Evolutionary conservation across 305 asterid species (phyloP).

Genomic region (Fraxinus dipetala): DNA sequence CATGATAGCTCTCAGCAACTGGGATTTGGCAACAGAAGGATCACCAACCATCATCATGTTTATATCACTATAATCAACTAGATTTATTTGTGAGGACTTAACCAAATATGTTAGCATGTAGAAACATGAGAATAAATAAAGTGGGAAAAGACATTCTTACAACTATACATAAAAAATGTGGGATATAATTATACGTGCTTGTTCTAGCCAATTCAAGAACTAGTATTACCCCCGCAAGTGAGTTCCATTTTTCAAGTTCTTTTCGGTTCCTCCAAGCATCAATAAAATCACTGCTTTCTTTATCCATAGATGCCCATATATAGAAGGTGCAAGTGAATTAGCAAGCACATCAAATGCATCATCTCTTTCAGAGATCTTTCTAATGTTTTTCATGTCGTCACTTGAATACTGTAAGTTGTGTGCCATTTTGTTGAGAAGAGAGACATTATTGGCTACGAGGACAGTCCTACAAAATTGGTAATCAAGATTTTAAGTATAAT

Average conservation of each 20-base stretch:
- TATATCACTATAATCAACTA: constrained; percentile 62
- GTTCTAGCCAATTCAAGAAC: neutral
- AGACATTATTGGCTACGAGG: constrained; percentile 83
- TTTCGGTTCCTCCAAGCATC: constrained; percentile 97
- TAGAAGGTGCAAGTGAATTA: constrained; percentile 92
- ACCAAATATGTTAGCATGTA: neutral
- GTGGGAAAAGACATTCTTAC: constrained; percentile 6
- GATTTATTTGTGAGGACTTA: neutral
- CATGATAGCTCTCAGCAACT: constrained; percentile 90
- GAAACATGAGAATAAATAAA: constrained; percentile 4
- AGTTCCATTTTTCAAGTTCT: constrained; percentile 92
- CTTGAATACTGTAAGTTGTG: constrained; percentile 63
- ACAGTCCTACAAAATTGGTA: constrained; percentile 65
- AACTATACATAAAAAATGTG: constrained; percentile 9
- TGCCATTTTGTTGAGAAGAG: constrained; percentile 85
- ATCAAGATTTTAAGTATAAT: constrained; percentile 1
- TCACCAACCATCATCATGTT: constrained; percentile 99
- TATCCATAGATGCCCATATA: constrained; percentile 91
- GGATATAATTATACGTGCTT: neutral
- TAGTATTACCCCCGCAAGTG: constrained; percentile 76
- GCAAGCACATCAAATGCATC: constrained; percentile 82
- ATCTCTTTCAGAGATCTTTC: constrained; percentile 65
- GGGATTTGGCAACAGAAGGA: constrained; percentile 99
- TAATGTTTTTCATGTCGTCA: constrained; percentile 74
- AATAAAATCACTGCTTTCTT: constrained; percentile 84